Conservation (phyloP, 2,329 filamentous ascomycete genomes). For the Lecanicillium sp. region DNA sequence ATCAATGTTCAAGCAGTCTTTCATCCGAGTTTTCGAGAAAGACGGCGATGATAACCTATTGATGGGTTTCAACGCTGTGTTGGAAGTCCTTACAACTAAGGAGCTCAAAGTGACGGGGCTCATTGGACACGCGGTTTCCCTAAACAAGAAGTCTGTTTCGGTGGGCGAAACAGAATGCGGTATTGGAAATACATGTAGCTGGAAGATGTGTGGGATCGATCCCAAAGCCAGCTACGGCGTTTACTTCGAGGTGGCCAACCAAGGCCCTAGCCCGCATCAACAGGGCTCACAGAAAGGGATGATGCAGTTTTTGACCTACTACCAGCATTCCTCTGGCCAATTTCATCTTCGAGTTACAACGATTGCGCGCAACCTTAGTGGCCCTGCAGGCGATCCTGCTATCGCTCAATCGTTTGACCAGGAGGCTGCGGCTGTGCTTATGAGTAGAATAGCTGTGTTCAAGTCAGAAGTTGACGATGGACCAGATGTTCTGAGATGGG, state of each 20-base stretch:
- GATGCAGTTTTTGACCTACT: slow-evolving; percentile 98
- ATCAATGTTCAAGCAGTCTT: slow-evolving; percentile 99
- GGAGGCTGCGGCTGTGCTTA: slow-evolving; percentile 92
- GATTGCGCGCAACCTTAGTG: slow-evolving; percentile 81
- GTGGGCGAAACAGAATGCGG: slow-evolving; percentile 97
- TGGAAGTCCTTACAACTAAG: slow-evolving; percentile 95
- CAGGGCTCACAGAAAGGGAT: slow-evolving; percentile 85
- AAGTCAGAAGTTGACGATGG: slow-evolving; percentile 98
- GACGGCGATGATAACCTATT: slow-evolving; percentile 88
- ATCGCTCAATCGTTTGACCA: slow-evolving; percentile 97
- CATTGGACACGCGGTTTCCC: slow-evolving; percentile 90
- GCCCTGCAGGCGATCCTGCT: slow-evolving; percentile 86
- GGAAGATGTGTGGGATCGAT: slow-evolving; percentile 99
- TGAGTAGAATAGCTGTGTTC: slow-evolving; percentile 98
- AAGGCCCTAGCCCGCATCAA: slow-evolving; percentile 79
- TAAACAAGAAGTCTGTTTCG: slow-evolving; percentile 96
- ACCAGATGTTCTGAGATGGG: slow-evolving; percentile 96
- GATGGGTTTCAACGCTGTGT: slow-evolving; percentile 96
- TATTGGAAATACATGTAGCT: slow-evolving; percentile 96
- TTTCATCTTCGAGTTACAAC: slow-evolving; percentile 96
- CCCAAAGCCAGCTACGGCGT: slow-evolving; percentile 88
- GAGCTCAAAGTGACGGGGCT: slow-evolving; percentile 96
- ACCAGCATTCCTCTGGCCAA: slow-evolving; percentile 93
- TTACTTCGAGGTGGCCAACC: slow-evolving; percentile 95
- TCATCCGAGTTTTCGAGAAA: slow-evolving; percentile 94